Conservation (phyloP, 768 basidiomycete genomes). For the Amanita polypyramis region DNA sequence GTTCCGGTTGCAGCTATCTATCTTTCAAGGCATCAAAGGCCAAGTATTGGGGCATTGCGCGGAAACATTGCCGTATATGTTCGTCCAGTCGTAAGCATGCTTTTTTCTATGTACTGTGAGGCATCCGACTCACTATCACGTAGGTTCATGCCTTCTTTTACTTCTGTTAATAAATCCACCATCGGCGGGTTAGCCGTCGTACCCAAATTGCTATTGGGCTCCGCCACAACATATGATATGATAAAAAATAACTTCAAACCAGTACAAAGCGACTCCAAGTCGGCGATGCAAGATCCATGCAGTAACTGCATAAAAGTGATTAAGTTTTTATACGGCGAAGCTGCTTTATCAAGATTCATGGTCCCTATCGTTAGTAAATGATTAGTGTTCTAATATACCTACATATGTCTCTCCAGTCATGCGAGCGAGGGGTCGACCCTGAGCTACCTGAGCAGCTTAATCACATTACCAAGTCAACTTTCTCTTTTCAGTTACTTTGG, state of each 20-base stretch:
- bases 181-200: neutral
- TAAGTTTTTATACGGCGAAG: neutral
- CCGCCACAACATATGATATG: neutral
- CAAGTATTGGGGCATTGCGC: constrained; percentile 5
- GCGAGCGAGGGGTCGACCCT: neutral
- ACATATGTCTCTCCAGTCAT: neutral
- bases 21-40: neutral
- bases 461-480: neutral
- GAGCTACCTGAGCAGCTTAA: neutral
- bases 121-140: neutral
- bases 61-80: constrained; percentile 4
- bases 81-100: neutral
- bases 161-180: neutral
- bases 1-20: neutral
- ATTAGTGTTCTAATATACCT: neutral
- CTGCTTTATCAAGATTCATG: neutral
- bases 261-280: neutral
- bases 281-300: neutral
- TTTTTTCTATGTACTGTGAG: neutral
- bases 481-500: neutral
- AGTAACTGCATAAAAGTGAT: neutral
- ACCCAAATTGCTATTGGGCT: neutral
- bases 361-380: neutral
- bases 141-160: neutral
- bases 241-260: neutral